Evolutionary conservation across 148 eudicot genomes (phyloP).

Genomic region (Cornus kousa): DNA sequence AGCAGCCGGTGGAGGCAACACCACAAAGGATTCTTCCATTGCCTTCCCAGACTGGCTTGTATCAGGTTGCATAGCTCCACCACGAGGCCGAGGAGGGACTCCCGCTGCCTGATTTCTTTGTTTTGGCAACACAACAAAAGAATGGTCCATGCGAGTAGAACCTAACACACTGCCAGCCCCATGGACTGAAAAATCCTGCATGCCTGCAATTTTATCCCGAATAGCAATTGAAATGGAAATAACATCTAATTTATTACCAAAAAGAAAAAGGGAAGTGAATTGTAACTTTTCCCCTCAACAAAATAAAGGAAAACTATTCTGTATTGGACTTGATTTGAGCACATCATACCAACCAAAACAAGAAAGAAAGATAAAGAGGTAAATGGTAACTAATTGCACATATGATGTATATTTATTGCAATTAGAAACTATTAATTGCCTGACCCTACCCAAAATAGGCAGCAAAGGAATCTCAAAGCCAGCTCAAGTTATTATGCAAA

Average conservation of each 20-base stretch:
- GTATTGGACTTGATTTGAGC: too few relatives aligned
- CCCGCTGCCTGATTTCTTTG: conserved; percentile 67
- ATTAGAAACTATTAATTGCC: too few relatives aligned
- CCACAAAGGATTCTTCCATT: conserved; percentile 98
- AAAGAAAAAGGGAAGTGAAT: background rate
- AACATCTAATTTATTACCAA: background rate
- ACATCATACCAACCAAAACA: too few relatives aligned
- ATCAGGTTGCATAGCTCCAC: conserved; percentile 58
- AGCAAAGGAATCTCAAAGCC: background rate
- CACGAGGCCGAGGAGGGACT: conserved; percentile 72
- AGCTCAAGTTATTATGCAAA: background rate
- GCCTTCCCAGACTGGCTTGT: conserved; percentile 60
- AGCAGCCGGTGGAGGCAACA: conserved; percentile 96
- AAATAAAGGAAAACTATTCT: too few relatives aligned
- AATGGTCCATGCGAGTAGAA: conserved; percentile 87
- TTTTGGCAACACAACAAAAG: conserved; percentile 87
- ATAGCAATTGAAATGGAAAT: background rate
- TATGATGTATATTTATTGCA: background rate
- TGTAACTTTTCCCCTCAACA: background rate
- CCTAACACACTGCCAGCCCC: conserved; percentile 70
- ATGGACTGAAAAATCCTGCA: conserved; percentile 77
- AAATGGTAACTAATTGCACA: background rate
- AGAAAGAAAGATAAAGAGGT: too few relatives aligned
- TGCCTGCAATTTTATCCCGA: conserved; percentile 44
- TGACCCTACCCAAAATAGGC: background rate